Evolutionary conservation across 2,329 filamentous ascomycete species (phyloP), one percentile per base, ranked within the genome.

Genomic region (Calonectria pseudoreteaudii): DNA sequence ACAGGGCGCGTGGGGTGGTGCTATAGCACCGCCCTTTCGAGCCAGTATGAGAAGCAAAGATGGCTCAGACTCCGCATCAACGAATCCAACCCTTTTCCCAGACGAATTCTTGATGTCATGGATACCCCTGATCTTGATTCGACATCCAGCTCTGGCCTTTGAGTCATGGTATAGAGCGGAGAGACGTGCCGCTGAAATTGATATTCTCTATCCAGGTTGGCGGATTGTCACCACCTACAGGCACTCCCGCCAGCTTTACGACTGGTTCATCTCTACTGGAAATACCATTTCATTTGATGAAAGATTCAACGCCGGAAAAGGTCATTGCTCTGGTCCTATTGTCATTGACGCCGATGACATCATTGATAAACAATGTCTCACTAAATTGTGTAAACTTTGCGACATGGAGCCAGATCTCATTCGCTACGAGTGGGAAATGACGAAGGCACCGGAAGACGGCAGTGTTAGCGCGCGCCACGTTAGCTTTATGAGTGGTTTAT

Each of bases 101-200:
- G 66, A 68, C 14, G 20, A 68, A 0, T 68, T 68, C 28, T n/a
- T 68, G 18, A n/a, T 26, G 1, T 68, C 66, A 10, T 68, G 58
- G 31, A 64, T 47, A 34, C 68, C 68, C n/a, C n/a, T 65, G 2
- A 38, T 70, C 2, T n/a, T 70, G 6, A 70, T 70, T 36, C 41
- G 56, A 20, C 58, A 65, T 23, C 68, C 68, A 26, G 68, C 44
- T 44, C 68, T 70, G 18, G 16, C 31, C 2, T 70, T 70, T 47
- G 44, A 65, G 26, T 70, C 56, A 7, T 64, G 68, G 68, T 64
- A 70, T 18, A 65, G 18, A 44, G 66, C 66, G 4, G 66, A 68
- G 23, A 68, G 11, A 7, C 34, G 66, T 30, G 50, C 26, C 8
- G 18, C 9, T 1, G 47, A 56, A 8, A 58, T 58, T 58, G 66